phyloP scores from a whole-genome alignment of 2,329 filamentous ascomycete genomes.

The Tetracladium maxilliforme region DNA sequence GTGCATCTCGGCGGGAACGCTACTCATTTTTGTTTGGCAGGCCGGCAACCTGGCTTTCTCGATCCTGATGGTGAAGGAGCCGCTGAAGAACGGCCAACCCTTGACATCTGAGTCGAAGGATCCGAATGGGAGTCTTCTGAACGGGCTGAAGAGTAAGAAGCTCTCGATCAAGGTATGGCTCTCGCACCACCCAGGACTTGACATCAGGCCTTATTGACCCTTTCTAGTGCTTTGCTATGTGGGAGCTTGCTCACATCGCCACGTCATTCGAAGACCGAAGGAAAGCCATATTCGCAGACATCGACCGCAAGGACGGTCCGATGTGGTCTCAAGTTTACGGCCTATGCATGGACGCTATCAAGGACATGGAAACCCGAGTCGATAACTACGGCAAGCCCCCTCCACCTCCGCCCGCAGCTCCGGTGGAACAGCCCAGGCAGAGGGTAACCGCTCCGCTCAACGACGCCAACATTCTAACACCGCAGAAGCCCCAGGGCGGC shows the following conservation, averaged over 20 bases:
- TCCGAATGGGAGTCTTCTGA: slow-evolving; percentile 78
- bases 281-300: slow-evolving; percentile 72
- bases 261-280: slow-evolving; percentile 60
- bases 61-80: slow-evolving; percentile 64
- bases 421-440: too few relatives aligned
- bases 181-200: background rate
- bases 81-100: slow-evolving; percentile 71
- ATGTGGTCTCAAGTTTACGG: slow-evolving; percentile 69
- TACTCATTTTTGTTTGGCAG: slow-evolving; percentile 64
- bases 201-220: slow-evolving; percentile 7
- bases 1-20: slow-evolving; percentile 51
- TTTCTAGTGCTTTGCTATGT: slow-evolving; percentile 66
- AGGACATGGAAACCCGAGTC: slow-evolving; percentile 52
- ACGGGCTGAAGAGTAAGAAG: slow-evolving; percentile 73
- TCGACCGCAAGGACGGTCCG: slow-evolving; percentile 66
- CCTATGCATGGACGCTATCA: slow-evolving; percentile 55
- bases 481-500: too few relatives aligned
- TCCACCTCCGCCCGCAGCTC: too few relatives aligned
- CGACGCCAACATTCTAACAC: too few relatives aligned
- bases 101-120: slow-evolving; percentile 78
- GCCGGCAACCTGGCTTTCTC: slow-evolving; percentile 65
- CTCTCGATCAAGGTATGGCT: slow-evolving; percentile 50
- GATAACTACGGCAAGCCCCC: slow-evolving; percentile 18
- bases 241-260: slow-evolving; percentile 76
- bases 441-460: too few relatives aligned